Percentiles rank a stretch among this genome's conserved stretches.
Conservation (phyloP, 2,329 filamentous ascomycete species). For the Verticillium zaregamsianum region DNA sequence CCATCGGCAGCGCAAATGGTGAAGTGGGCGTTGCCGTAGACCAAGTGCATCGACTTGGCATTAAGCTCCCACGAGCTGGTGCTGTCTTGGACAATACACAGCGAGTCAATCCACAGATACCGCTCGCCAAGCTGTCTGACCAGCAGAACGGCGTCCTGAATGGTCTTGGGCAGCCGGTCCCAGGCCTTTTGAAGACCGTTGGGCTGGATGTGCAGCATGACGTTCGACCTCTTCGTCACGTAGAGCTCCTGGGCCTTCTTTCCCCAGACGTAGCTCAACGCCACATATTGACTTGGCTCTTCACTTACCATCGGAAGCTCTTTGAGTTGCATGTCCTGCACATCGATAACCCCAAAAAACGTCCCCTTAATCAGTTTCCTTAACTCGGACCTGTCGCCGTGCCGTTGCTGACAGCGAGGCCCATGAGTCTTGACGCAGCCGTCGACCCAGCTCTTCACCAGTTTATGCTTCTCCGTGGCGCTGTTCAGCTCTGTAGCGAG, state of each 20-base stretch:
- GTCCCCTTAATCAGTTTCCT: constrained; percentile 4
- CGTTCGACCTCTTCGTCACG: constrained; percentile 4
- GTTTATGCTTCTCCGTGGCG: constrained; percentile 7
- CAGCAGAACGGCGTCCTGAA: constrained; percentile 37
- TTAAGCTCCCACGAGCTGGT: constrained; percentile 21
- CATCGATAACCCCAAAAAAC: constrained; percentile 7
- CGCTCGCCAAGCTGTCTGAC: constrained; percentile 13
- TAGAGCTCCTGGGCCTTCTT: neutral
- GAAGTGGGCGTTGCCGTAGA: constrained; percentile 39
- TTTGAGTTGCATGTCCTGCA: constrained; percentile 6
- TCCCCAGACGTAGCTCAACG: constrained; percentile 42
- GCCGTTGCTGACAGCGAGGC: neutral
- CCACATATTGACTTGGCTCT: constrained; percentile 23
- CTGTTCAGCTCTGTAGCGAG: neutral
- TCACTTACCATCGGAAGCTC: neutral
- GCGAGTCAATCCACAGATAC: constrained; percentile 14
- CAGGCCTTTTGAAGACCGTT: neutral
- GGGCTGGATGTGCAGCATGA: constrained; percentile 6
- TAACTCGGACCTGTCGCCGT: neutral
- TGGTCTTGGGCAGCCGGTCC: constrained; percentile 17
- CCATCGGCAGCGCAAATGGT: constrained; percentile 33
- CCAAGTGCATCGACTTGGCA: constrained; percentile 35
- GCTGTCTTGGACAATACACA: constrained; percentile 14
- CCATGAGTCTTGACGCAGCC: constrained; percentile 3
- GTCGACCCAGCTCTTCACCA: constrained; percentile 6